phyloP scores from a whole-genome alignment of 1,284 basidiomycete genomes.

The Irpex sp. region DNA sequence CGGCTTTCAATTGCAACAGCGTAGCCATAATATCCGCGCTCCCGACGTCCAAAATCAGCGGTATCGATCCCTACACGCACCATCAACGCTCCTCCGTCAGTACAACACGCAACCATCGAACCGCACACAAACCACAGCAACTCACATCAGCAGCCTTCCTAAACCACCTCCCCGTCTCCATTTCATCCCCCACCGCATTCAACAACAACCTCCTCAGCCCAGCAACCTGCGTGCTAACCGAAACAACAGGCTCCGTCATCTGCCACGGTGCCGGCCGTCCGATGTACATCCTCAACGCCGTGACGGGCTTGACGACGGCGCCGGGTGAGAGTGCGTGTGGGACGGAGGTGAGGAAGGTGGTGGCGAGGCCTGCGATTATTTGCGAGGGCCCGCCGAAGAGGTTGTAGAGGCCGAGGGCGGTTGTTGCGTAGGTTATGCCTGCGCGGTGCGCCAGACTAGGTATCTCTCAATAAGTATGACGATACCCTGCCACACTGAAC shows the following conservation, averaged over 20 bases:
- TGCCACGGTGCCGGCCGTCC: conserved; percentile 39
- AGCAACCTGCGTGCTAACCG: conserved; percentile 53
- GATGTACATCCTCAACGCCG: conserved; percentile 72
- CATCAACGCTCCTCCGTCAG: no score
- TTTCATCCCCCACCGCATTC: conserved; percentile 41
- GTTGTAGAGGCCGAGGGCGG: conserved; percentile 47
- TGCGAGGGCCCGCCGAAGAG: conserved; percentile 43
- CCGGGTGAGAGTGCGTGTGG: conserved; percentile 59
- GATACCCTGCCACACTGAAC: no score
- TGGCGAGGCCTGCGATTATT: conserved; percentile 61
- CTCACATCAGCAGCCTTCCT: conserved; percentile 58
- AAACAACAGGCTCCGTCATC: conserved; percentile 30
- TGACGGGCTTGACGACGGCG: conserved; percentile 66
- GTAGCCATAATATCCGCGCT: conserved; percentile 76
- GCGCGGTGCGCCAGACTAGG: conserved; percentile 53
- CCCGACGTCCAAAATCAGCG: conserved; percentile 64
- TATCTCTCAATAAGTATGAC: neutral
- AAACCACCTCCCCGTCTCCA: conserved; percentile 46
- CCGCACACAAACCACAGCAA: conserved; percentile 11
- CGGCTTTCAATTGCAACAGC: conserved; percentile 69
- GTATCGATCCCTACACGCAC: conserved; percentile 41
- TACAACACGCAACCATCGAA: no score
- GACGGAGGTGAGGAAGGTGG: conserved; percentile 53
- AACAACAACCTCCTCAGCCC: conserved; percentile 45
- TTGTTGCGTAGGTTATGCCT: conserved; percentile 44